Evolutionary conservation across 2,329 filamentous ascomycete genomes (phyloP).

Genomic region (Blumeria graminis): DNA sequence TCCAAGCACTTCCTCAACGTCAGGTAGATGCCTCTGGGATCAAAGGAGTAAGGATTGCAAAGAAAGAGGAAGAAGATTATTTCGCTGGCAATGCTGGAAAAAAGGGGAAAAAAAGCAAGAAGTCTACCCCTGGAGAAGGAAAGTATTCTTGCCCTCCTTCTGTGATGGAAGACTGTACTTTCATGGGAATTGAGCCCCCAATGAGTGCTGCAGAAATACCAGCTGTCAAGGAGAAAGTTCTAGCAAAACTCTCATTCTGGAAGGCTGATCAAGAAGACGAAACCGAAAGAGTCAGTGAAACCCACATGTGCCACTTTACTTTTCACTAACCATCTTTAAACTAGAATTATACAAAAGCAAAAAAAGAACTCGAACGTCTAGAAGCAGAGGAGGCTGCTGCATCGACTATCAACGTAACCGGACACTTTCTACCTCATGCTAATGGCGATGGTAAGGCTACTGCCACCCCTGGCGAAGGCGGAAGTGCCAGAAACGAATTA

Average conservation of each 20-base stretch:
- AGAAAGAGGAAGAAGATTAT: conserved; percentile 83
- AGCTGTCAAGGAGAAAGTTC: conserved; percentile 61
- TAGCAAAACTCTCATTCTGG: conserved; percentile 77
- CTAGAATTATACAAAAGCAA: conserved; percentile 88
- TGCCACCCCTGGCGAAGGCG: conserved; percentile 12
- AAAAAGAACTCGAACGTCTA: conserved; percentile 80
- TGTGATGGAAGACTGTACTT: conserved; percentile 72
- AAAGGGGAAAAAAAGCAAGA: conserved; percentile 73
- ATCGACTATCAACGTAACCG: conserved; percentile 22
- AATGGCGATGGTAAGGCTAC: conserved; percentile 25
- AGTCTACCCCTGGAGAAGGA: conserved; percentile 26
- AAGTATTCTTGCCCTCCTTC: conserved; percentile 77
- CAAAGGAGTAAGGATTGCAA: conserved; percentile 62
- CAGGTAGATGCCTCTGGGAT: conserved; percentile 65
- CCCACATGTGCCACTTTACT: conserved; percentile 2
- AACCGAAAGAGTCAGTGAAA: conserved; percentile 59
- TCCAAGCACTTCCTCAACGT: conserved; percentile 55
- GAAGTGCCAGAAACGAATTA: conserved; percentile 11
- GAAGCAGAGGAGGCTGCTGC: conserved; percentile 38
- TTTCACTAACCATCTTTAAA: conserved; percentile 13
- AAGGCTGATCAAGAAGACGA: conserved; percentile 73
- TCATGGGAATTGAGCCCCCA: conserved; percentile 68
- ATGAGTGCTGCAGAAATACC: conserved; percentile 69
- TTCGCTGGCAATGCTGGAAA: conserved; percentile 41
- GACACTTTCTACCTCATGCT: conserved; percentile 21